Evolutionary conservation across 192 early-diverging fungal species (phyloP), one percentile per base, ranked within the genome.

Genomic region (Irineochytrium annulatum): DNA sequence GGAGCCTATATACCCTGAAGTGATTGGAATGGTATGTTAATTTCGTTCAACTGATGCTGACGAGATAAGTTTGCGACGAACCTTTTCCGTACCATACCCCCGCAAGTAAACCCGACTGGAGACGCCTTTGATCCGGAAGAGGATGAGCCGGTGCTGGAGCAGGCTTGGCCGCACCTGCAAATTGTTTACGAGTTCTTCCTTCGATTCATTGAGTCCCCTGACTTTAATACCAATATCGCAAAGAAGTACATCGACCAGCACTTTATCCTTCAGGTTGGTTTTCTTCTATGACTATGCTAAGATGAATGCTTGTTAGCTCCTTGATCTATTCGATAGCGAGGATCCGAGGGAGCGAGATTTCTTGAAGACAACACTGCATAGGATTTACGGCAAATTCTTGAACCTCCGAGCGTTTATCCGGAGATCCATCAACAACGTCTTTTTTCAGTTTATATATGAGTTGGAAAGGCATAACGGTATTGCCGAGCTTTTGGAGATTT

Each of bases 71-170:
- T 94, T 84, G 82, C 91, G 26, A 81, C 84, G 1, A 99, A 99
- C 76, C 77, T 99, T 19, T 98, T 99, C 74, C 83, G 97, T 44
- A 91, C 95, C 2, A 91, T 98, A 22, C 91, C 97, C 8, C 97
- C 97, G 1, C 93, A 92, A 76, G 87, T 93, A 33, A 96, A 93
- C 63, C 92, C 92, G 22, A 86, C 82, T 39, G 96, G 93, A 39
- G 97, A 97, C 56, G 93, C 90, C 19, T 99, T 93, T 65, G 97
- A 99, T 73, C 95, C 97, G 6, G 97, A 99, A 65, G 97, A 99
- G 59, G 97, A 99, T 71, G 97, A 99, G 70, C 97, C 97, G 3
- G 91, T 94, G 2, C 76, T 98, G 46, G 97, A 99, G 70, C 73
- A 88, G 35, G 91, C 94, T 13, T 99, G 97, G 97, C 95, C 95